Conservation (phyloP, 306 rosid genomes). For the Cucumis hystrix region DNA sequence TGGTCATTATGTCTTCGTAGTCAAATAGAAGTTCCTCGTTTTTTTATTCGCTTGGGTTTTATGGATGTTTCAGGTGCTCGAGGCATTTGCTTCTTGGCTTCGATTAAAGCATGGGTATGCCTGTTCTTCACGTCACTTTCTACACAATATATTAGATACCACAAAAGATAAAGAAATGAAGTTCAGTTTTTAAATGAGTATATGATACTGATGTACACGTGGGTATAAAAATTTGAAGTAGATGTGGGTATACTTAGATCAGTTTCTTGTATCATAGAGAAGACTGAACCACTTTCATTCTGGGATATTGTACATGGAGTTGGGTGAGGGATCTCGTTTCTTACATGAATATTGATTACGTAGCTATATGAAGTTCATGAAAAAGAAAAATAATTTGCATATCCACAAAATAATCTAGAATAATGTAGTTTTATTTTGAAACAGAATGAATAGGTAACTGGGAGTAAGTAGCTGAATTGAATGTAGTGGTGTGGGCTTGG, state of each 20-base stretch:
- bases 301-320: background rate
- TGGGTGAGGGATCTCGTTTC: background rate
- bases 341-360: background rate
- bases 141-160: background rate
- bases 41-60: conserved; percentile 14
- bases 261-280: background rate
- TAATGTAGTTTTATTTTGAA: background rate
- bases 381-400: background rate
- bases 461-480: background rate
- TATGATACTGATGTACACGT: background rate
- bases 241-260: background rate
- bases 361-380: background rate
- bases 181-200: background rate
- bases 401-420: background rate
- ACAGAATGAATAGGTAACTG: background rate
- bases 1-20: background rate
- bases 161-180: background rate
- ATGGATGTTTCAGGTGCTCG: conserved; percentile 69
- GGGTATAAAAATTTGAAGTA: background rate
- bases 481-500: background rate
- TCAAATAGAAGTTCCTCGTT: conserved; percentile 4
- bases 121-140: conserved; percentile 8
- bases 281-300: background rate
- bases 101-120: conserved; percentile 93
- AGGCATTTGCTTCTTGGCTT: conserved; percentile 99